phyloP scores from a whole-genome alignment of 441 rosid species.

The Gossypium davidsonii region DNA sequence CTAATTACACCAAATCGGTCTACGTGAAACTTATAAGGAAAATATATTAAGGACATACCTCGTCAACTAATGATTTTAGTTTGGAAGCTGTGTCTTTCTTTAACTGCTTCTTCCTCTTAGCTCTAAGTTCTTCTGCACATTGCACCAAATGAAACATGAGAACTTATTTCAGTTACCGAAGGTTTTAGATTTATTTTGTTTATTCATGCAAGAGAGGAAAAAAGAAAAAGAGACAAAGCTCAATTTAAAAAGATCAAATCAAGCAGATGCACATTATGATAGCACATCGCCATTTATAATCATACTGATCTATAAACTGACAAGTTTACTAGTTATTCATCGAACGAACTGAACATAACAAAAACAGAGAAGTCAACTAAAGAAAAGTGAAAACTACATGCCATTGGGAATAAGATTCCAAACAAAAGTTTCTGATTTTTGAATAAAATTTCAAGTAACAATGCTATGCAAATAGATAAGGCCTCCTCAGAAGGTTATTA shows the following conservation, averaged over 20 bases:
- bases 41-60: conserved; percentile 42
- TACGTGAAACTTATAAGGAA: background rate
- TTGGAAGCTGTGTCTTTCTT: conserved; percentile 93
- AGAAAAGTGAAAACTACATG: background rate
- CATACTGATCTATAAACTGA: background rate
- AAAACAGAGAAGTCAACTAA: background rate
- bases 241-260: background rate
- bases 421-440: background rate
- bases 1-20: background rate
- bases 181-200: background rate
- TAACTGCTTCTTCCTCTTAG: conserved; percentile 89
- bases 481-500: background rate
- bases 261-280: background rate
- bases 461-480: background rate
- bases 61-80: conserved; percentile 84
- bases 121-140: conserved; percentile 81
- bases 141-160: conserved; percentile 19
- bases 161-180: conserved; percentile 2
- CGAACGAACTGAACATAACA: background rate
- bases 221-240: background rate
- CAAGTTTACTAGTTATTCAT: background rate
- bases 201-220: background rate
- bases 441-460: background rate
- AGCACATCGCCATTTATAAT: background rate
- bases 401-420: background rate